Base-by-base conservation (phyloP, 495 filamentous ascomycete genomes). In the Podospora anserina region DNA sequence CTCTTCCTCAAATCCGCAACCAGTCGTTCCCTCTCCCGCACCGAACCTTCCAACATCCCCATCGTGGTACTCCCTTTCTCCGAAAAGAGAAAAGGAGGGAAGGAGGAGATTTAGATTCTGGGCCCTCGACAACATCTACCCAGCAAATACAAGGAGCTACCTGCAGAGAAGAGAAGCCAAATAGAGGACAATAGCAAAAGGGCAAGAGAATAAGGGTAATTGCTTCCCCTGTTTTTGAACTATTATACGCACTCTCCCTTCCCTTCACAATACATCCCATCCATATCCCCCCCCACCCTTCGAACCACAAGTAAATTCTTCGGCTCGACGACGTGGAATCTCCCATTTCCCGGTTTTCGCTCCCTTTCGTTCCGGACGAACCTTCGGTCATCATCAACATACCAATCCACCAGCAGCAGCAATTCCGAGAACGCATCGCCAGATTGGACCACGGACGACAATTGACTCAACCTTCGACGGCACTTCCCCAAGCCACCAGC, bases 1-100 rank as follows among this genome's bases (percentile, higher is more conserved):
- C 34, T 79, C 80, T 79, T 81, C 81, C 78, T 80, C 80, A 79
- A 79, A 83, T 83, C 84, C 84, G 77, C 84, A 85, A 85, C 79
- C 80, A 83, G 79, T 84, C 83, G 78, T 84, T 83, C 78, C 76
- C 73, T 76, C 73, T 78, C 70, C 77, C 77, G 71, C 66, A 73
- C 77, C 79, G 77, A 79, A 77, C 81, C 80, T 82, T 80, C 81
- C 81, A 80, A 73, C 71, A 74, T 28, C 58, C 74, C 75, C 69
- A 65, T 19, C 71, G 65, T 69, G 69, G n/a, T 63, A 74, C 75
- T 78, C 74, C 72, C 69, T 73, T 74, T 74, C 76, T 74, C 70
- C 61, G 58, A 62, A 64, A 58, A 66, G 74, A 76, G 72, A 80
- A 77, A 75, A 72, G 72, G 76, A 78, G 75, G 79, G 79, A 76